A percentile compares a stretch with the other conserved stretches of the same genome.
Evolutionary conservation across 2,329 filamentous ascomycete genomes (phyloP).

Genomic region (Alternaria solani): DNA sequence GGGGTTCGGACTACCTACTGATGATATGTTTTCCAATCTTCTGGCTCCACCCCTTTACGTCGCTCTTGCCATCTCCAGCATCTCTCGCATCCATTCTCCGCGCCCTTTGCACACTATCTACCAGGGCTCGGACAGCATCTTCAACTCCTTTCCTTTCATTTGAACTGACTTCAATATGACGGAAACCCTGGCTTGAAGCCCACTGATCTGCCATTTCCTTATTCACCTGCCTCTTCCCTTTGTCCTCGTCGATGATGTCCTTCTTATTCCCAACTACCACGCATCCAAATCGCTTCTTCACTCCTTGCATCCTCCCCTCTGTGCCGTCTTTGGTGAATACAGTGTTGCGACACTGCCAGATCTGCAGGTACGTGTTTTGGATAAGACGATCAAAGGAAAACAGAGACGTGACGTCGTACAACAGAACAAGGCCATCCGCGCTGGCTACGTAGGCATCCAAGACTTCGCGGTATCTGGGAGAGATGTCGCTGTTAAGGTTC

Average conservation of each 20-base stretch:
- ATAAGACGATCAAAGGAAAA: conserved; percentile 34
- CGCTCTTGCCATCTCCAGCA: not conserved
- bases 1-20: not conserved
- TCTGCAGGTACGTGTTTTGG: conserved; percentile 25
- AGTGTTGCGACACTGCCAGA: conserved; percentile 22
- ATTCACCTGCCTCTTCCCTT: conserved; percentile 21
- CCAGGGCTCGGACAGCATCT: conserved; percentile 23
- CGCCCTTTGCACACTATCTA: conserved; percentile 21
- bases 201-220: conserved; percentile 31
- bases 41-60: not conserved
- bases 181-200: conserved; percentile 34
- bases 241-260: conserved; percentile 22
- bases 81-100: conserved; percentile 20
- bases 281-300: conserved; percentile 33
- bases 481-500: conserved; percentile 24
- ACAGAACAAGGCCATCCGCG: conserved; percentile 36
- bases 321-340: not conserved
- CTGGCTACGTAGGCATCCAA: conserved; percentile 13
- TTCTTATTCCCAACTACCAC: conserved; percentile 41
- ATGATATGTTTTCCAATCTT: not conserved
- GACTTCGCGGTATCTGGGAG: not conserved
- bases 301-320: conserved; percentile 3
- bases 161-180: conserved; percentile 30
- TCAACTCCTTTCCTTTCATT: conserved; percentile 17
- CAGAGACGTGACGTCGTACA: conserved; percentile 39